Conservation (phyloP, 2,329 filamentous ascomycete genomes). For the Macrophomina phaseolina region DNA sequence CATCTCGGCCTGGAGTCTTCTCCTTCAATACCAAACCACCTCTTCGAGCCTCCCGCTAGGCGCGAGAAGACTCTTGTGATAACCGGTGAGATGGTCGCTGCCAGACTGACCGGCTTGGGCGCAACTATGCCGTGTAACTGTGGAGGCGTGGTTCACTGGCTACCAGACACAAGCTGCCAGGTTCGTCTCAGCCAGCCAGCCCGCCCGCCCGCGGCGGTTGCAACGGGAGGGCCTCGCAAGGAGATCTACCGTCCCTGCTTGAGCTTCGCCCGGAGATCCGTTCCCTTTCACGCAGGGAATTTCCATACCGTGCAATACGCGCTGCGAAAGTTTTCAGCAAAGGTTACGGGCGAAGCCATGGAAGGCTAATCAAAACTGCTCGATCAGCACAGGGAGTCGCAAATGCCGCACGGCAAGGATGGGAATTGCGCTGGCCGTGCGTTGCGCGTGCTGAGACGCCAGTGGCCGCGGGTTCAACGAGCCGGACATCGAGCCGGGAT, state of each 20-base stretch:
- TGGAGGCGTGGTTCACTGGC: neutral
- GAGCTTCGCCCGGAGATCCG: slow-evolving; percentile 14
- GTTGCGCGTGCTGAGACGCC: slow-evolving; percentile 27
- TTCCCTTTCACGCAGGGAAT: slow-evolving; percentile 8
- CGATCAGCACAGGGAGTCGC: slow-evolving; percentile 11
- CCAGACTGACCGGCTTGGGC: slow-evolving; percentile 15
- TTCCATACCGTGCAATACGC: slow-evolving; percentile 12
- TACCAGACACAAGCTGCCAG: neutral
- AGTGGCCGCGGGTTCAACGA: slow-evolving; percentile 15
- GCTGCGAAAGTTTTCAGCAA: slow-evolving; percentile 1
- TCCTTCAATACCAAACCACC: neutral
- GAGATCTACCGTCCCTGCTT: neutral
- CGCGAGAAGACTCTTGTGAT: slow-evolving; percentile 7
- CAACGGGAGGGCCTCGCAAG: neutral
- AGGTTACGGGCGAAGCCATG: slow-evolving; percentile 6
- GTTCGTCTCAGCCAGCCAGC: neutral
- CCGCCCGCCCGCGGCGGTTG: neutral
- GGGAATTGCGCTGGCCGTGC: slow-evolving; percentile 17
- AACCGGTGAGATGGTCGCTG: slow-evolving; percentile 4
- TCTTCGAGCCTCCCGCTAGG: neutral
- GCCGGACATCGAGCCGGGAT: slow-evolving; percentile 20
- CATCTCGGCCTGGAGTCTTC: neutral
- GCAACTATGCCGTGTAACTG: slow-evolving; percentile 20
- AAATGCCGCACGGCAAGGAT: slow-evolving; percentile 25
- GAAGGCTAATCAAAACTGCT: slow-evolving; percentile 12